phyloP scores from a whole-genome alignment of 164 flowering plant species.

The Tinospora cordifolia region DNA sequence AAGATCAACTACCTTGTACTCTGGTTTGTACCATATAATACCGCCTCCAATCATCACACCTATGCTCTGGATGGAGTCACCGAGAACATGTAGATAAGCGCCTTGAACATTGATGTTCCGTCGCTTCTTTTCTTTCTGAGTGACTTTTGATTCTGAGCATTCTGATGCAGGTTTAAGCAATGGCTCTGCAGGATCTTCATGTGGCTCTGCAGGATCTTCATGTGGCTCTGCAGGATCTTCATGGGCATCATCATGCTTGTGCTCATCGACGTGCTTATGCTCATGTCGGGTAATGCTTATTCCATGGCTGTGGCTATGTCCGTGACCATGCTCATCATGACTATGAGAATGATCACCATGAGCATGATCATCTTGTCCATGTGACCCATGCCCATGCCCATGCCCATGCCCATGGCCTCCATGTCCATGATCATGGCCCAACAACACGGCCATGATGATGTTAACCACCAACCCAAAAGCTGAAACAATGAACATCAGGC shows the following conservation, averaged over 20 bases:
- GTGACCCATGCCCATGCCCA: constrained; percentile 18
- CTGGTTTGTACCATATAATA: constrained; percentile 70
- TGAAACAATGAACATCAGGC: constrained; percentile 67
- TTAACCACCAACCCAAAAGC: constrained; percentile 79
- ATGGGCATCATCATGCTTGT: background rate
- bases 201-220: constrained; percentile 11
- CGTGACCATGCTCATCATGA: constrained; percentile 2
- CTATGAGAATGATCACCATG: constrained; percentile 11
- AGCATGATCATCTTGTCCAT: constrained; percentile 17
- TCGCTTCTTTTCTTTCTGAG: constrained; percentile 30
- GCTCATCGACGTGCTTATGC: constrained; percentile 3
- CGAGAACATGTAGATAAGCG: constrained; percentile 88
- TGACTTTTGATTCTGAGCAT: constrained; percentile 10
- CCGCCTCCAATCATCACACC: constrained; percentile 93
- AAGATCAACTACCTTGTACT: constrained; percentile 73
- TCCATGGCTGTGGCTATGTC: constrained; percentile 2
- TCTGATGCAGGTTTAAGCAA: constrained; percentile 27
- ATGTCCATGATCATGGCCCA: constrained; percentile 70
- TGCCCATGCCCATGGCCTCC: constrained; percentile 27
- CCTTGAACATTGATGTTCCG: constrained; percentile 76
- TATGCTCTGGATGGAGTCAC: constrained; percentile 75
- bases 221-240: constrained; percentile 24
- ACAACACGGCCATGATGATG: constrained; percentile 58
- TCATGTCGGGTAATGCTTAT: constrained; percentile 4
- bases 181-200: constrained; percentile 24